Evolutionary conservation across 257 asterid species (phyloP), one percentile per base, ranked within the genome.

Genomic region (Solanum virginianum): DNA sequence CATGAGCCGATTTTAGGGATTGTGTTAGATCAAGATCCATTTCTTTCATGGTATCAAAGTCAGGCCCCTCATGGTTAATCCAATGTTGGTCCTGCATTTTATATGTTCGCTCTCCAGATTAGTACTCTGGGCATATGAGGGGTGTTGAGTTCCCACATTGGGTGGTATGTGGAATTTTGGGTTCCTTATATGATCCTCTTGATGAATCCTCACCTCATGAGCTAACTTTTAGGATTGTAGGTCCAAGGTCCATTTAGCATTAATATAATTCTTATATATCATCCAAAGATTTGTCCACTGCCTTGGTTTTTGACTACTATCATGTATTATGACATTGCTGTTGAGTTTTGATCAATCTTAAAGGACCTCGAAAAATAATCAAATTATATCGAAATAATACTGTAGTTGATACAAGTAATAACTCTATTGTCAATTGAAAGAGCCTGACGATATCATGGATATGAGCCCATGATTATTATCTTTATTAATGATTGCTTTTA

Each of bases 401-500:
- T 53, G 65, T 79, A 15, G 83, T 29, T 22, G n/a, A 53, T 53
- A 79, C 29, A 53, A 10, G 65, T 26, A 79, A 26, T 79, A 53
- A 79, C 22, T 1, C 3, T 16, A 79, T 79, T 53, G 26, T 53
- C 16, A 26, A 79, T 53, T 24, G 63, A 79, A 29, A 79, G 26
- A 79, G 83, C 83, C 49, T 10, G 65, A 51, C 9, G n/a, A 5
- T 79, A 79, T 79, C 83, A 79, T 79, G 83, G 83, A 53, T 79
- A 51, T 17, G 6, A 51, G 17, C 53, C 63, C 63, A 26, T 10
- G 65, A 79, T 2, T 79, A 53, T 53, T 79, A 79, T 53, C 83
- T 53, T 53, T 79, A 53, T 79, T 79, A 17, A 79, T 79, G 80
- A 69, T 84, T 89, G 63, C 41, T 88, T 90, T 62, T 89, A 71